Conservation (phyloP, 768 basidiomycete species). For the Collybia sp. region DNA sequence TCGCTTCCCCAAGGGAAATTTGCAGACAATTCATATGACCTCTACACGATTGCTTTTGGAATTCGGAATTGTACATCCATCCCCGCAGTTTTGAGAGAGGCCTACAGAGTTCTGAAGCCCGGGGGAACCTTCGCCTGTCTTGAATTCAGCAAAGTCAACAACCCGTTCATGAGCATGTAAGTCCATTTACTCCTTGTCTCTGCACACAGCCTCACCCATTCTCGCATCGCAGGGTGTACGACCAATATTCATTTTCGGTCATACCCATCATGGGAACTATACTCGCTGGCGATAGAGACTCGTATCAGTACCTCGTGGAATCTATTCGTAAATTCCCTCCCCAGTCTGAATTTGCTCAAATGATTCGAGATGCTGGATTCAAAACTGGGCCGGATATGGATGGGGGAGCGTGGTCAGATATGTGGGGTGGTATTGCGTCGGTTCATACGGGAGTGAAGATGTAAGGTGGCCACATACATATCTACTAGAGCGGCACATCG, state of each 20-base stretch:
- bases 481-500: background rate
- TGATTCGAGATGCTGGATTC: constrained; percentile 89
- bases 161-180: constrained; percentile 83
- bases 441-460: constrained; percentile 84
- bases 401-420: constrained; percentile 80
- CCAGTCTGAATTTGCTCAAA: constrained; percentile 80
- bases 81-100: constrained; percentile 82
- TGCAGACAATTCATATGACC: constrained; percentile 79
- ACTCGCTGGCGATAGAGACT: constrained; percentile 89
- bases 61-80: constrained; percentile 97
- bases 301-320: constrained; percentile 97
- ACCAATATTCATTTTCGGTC: constrained; percentile 92
- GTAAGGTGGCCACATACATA: constrained; percentile 22
- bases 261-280: constrained; percentile 97
- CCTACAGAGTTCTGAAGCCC: constrained; percentile 91
- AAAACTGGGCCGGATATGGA: constrained; percentile 64
- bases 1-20: constrained; percentile 63
- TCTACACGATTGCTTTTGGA: constrained; percentile 98
- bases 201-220: constrained; percentile 4
- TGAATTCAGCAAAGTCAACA: constrained; percentile 91
- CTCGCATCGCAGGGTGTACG: constrained; percentile 63
- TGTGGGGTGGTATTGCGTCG: constrained; percentile 86
- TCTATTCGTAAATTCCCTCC: constrained; percentile 92
- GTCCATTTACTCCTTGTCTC: constrained; percentile 22
- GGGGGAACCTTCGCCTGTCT: constrained; percentile 94